Conservation (phyloP, 139 green algal genomes). For the Spirogloea muscicola region DNA sequence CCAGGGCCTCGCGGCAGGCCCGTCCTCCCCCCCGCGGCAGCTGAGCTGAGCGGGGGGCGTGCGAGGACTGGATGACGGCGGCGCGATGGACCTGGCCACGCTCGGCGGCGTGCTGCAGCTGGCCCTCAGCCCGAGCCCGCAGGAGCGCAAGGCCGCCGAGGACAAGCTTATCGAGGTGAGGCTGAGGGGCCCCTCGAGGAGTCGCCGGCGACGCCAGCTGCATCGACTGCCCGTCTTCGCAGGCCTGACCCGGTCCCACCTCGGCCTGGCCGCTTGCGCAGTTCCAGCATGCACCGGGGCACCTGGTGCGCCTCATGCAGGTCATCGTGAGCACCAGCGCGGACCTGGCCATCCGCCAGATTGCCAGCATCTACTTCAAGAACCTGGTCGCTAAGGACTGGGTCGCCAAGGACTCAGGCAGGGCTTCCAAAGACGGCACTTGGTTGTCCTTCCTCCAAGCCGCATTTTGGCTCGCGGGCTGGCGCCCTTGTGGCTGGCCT, state of each 20-base stretch:
- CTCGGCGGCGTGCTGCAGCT: conserved; percentile 20
- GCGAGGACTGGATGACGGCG: neutral
- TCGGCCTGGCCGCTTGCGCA: too few relatives aligned
- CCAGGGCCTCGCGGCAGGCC: too few relatives aligned
- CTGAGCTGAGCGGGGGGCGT: neutral
- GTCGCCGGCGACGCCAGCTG: too few relatives aligned
- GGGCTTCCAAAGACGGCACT: too few relatives aligned
- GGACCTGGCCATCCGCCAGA: conserved; percentile 72
- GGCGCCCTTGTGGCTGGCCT: too few relatives aligned
- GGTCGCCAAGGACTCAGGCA: conserved; percentile 46
- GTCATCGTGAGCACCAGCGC: conserved; percentile 68
- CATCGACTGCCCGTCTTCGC: too few relatives aligned
- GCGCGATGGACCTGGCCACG: conserved; percentile 14
- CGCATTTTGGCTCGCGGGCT: too few relatives aligned
- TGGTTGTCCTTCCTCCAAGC: neutral
- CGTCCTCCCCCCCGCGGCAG: too few relatives aligned
- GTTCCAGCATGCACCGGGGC: conserved; percentile 48
- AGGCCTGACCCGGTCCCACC: too few relatives aligned
- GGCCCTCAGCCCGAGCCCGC: conserved; percentile 31
- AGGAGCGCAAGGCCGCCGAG: conserved; percentile 34
- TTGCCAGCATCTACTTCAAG: conserved; percentile 92
- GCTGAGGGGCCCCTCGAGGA: too few relatives aligned
- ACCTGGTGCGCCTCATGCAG: conserved; percentile 74
- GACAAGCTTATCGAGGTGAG: conserved; percentile 28
- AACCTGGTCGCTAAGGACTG: conserved; percentile 81